A percentile compares a stretch with the other conserved stretches of the same genome.
phyloP scores from a whole-genome alignment of 202 grass and related monocot genomes.

The Zizania palustris region DNA sequence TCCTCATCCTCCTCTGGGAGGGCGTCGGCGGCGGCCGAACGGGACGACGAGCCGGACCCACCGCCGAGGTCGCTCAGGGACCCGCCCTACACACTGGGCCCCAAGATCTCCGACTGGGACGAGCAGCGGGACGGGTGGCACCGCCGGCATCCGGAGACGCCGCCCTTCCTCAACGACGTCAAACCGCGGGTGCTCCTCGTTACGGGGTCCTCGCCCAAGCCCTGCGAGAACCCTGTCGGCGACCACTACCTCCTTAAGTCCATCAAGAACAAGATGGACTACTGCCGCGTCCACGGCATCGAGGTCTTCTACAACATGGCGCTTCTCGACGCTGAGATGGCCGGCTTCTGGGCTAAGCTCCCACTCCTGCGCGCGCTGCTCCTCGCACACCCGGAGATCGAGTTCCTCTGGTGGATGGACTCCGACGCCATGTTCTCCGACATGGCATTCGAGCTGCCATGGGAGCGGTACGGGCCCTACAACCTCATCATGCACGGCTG shows the following conservation, averaged over 20 bases:
- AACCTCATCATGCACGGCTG: constrained; percentile 92
- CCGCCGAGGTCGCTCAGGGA: constrained; percentile 63
- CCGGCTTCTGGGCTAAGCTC: constrained; percentile 96
- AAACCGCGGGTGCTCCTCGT: constrained; percentile 94
- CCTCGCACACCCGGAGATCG: constrained; percentile 84
- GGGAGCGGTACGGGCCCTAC: constrained; percentile 78
- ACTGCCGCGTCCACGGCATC: constrained; percentile 94
- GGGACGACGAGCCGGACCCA: constrained; percentile 63
- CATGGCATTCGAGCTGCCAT: constrained; percentile 97
- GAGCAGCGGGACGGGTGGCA: constrained; percentile 76
- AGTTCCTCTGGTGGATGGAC: constrained; percentile 99
- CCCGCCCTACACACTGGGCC: constrained; percentile 76
- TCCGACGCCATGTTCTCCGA: constrained; percentile 97
- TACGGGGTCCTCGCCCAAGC: constrained; percentile 91
- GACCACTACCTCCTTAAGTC: constrained; percentile 98
- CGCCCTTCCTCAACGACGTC: constrained; percentile 68
- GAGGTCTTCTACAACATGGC: constrained; percentile 99
- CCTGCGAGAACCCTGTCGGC: constrained; percentile 96
- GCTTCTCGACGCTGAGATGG: constrained; percentile 88
- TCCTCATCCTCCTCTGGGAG: background rate
- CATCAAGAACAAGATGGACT: constrained; percentile 99
- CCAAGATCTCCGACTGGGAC: constrained; percentile 95
- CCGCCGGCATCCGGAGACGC: constrained; percentile 78
- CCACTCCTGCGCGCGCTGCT: constrained; percentile 89
- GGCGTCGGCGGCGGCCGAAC: background rate